Evolutionary conservation across 1,284 basidiomycete species (phyloP), one percentile per base, ranked within the genome.

Genomic region (Ceratobasidium sp.): DNA sequence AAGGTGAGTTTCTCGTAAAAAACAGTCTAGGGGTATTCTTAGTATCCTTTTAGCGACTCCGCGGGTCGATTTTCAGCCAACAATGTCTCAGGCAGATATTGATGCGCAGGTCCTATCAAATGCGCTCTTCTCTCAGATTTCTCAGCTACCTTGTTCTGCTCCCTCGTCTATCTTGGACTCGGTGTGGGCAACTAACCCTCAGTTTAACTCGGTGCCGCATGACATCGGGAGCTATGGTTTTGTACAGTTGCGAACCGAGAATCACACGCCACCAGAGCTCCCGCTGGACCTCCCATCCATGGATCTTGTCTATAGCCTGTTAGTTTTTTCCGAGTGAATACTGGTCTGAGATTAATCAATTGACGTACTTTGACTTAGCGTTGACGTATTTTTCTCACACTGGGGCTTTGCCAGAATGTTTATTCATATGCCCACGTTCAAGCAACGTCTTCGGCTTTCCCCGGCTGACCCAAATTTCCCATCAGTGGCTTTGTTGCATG

Each of bases 261-360:
- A 34, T n/a, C 45, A 26, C 9, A 14, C 52, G 8, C 52, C 53
- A 9, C 65, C 65, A 3, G 65, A 69, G 28, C 9, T 69, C 21
- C 52, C 52, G n/a, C 30, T 69, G 14, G 65, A 69, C 41, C 65
- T 69, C 10, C 65, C 65, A 10, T 52, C 65, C 45, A 52, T 69
- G 36, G 65, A 69, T n/a, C 52, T 69, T 41, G 65, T 69, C n/a
- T 45, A 39, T 23, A 69, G 52, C 30, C 53, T 69, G 65, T 69
- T n/a, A 46, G 65, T 55, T 39, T n/a, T 58, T 28, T n/a, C 30
- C n/a, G n/a, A n/a, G n/a, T n/a, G n/a, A n/a, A n/a, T n/a, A n/a
- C n/a, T n/a, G n/a, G n/a, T n/a, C n/a, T n/a, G n/a, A n/a, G n/a
- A n/a, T n/a, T n/a, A n/a, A 69, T 41, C 12, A 28, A 50, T 32